Evolutionary conservation across 139 green algal species (phyloP), one percentile per base, ranked within the genome.

Genomic region (Coelastrella sp.): DNA sequence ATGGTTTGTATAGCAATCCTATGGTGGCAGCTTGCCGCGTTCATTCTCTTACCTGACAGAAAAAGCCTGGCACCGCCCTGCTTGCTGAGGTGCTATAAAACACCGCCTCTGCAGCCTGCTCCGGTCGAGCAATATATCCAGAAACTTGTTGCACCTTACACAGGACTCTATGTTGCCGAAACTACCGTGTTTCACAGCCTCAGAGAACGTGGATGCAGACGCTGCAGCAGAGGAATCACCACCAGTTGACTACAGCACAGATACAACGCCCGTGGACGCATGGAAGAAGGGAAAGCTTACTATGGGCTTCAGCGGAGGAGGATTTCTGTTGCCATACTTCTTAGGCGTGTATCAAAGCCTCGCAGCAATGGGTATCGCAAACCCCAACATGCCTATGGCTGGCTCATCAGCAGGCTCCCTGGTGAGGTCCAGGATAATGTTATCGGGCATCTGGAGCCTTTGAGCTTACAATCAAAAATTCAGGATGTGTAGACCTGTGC

Each of bases 251-350:
- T 32, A 47, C 19, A 6, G n/a, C 57, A 73, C n/a, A 56, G 16
- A 19, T 47, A 78, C 64, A 8, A 77, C 61, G 8, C 68, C 83
- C 5, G 16, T 80, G 32, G 13, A 88, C 32, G 83, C 83, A 80
- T 88, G 83, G 83, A 73, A 81, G 68, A 32, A 88, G 3, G 10
- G 19, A 10, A 76, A 80, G 66, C 47, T 88, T 47, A 88, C 83
- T 4, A 10, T 88, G 68, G 83, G 83, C 19, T 88, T 88, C 66
- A 80, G 65, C 23, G 83, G 83, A 7, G 83, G 83, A 20, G 83
- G 83, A 19, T 88, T 88, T n/a, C 20, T 88, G 20, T 68, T 88
- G 54, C 83, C 83, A 20, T 88, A 88, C 83, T 68, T 80, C 54
- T 20, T 88, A 14, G 83, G 83, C 6, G 83, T 80, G 19, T 88